phyloP scores from a whole-genome alignment of 495 filamentous ascomycete genomes.

The Patellaria atrata region DNA sequence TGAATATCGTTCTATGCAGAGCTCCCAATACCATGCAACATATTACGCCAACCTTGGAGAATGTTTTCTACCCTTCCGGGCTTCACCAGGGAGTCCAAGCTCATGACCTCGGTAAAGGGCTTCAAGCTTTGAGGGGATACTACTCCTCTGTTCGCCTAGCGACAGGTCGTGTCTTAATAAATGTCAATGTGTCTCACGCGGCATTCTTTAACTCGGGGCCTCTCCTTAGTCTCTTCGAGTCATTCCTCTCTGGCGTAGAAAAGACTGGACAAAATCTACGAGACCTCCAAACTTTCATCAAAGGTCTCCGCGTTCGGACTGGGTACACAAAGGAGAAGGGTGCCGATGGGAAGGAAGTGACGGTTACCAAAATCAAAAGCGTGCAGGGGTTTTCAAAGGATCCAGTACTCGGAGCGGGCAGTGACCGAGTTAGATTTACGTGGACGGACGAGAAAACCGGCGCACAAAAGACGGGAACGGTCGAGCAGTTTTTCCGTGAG shows the following conservation, averaged over 20 bases:
- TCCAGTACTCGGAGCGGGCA: no score
- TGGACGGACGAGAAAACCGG: no score
- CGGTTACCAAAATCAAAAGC: no score
- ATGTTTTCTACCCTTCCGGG: constrained; percentile 21
- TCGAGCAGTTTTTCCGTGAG: no score
- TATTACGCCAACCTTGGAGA: constrained; percentile 20
- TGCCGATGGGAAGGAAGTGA: constrained; percentile 8
- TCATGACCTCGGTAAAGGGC: constrained; percentile 24
- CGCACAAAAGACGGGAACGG: no score
- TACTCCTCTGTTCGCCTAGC: constrained; percentile 33
- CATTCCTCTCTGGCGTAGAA: constrained; percentile 10
- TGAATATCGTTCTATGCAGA: constrained; percentile 38
- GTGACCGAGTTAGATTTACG: no score
- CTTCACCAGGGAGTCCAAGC: constrained; percentile 8
- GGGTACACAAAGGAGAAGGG: constrained; percentile 15
- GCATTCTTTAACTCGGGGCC: constrained; percentile 29
- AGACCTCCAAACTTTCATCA: constrained; percentile 15
- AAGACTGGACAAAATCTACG: constrained; percentile 3
- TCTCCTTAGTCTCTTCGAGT: constrained; percentile 20
- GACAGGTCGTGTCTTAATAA: constrained; percentile 30
- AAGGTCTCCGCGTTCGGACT: constrained; percentile 16
- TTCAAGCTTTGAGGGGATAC: constrained; percentile 34
- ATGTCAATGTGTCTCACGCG: constrained; percentile 33
- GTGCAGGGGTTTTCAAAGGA: no score
- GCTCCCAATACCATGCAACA: constrained; percentile 26